Percentiles rank a stretch among this genome's conserved stretches.
Conservation (phyloP, 2,329 filamentous ascomycete genomes). For the Teratosphaeria epicoccoides region DNA sequence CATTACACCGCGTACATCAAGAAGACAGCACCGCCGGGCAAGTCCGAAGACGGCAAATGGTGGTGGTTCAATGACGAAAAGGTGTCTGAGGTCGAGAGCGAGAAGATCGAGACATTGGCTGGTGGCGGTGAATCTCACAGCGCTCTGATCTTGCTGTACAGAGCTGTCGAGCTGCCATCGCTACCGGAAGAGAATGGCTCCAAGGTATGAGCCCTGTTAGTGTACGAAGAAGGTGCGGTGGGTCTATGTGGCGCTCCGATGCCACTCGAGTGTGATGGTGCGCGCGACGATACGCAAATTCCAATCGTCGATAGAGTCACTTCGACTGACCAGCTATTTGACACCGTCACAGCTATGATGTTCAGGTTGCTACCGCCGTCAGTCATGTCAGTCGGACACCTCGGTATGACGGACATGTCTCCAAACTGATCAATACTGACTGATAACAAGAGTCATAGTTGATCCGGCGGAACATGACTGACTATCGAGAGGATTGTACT, state of each 20-base stretch:
- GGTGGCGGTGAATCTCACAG: conserved; percentile 78
- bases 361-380: too few species aligned
- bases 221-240: not conserved
- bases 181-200: conserved; percentile 18
- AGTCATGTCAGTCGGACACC: too few species aligned
- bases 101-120: conserved; percentile 81
- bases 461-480: too few species aligned
- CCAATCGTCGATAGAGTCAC: too few species aligned
- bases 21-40: conserved; percentile 71
- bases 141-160: conserved; percentile 69
- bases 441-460: too few species aligned
- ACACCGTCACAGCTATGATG: too few species aligned
- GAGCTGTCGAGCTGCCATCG: conserved; percentile 56
- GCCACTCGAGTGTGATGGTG: not conserved
- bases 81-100: conserved; percentile 79
- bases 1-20: conserved; percentile 98
- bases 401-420: too few species aligned
- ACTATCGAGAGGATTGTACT: too few species aligned
- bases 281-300: too few species aligned
- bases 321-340: too few species aligned
- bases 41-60: conserved; percentile 89
- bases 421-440: too few species aligned
- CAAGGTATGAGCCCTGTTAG: not conserved
- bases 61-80: conserved; percentile 99
- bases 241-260: not conserved